Evolutionary conservation across 2,329 filamentous ascomycete genomes (phyloP), one percentile per base, ranked within the genome.

Genomic region (Didymellaceae sp.): DNA sequence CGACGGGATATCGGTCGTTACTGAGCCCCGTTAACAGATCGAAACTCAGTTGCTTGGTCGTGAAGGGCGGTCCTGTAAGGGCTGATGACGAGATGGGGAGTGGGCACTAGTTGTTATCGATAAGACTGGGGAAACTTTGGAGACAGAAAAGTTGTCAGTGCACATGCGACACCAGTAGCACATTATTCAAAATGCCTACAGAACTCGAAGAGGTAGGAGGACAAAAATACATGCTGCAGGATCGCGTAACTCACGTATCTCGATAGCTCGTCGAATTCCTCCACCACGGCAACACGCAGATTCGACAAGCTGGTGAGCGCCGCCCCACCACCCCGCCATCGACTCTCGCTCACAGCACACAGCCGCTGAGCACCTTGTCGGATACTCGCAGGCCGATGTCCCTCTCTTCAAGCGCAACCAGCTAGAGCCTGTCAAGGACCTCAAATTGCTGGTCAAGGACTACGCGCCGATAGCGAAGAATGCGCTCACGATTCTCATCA

Each of bases 401-500:
- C 77, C 80, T 0, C 83, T 97, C 17, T 99, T 99, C 81, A 97
- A 97, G 75, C 80, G 80, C 6, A 84, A 91, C 21, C 81, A 90
- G 47, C 76, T 96, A 10, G 81, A 88, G 54, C 92, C 94, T 0
- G 78, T 97, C 33, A 90, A 87, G 65, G 89, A 97, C 66, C 78
- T 99, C 52, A 97, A 96, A 73, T 81, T 97, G 3, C 77, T 97
- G 20, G 82, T 94, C 28, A 86, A 86, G 67, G 94, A 97, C 72
- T 89, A 96, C 68, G 81, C 85, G 86, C 85, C 88, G 72, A 96
- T 97, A 54, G 89, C 93, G n/a, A 90, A 94, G 71, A 89, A 96
- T 84, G 92, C 89, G 28, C 77, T 97, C 61, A 95, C 86, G 11
- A 93, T 97, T 61, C 86, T 99, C 55, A 84, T 97, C 65, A 97